Conservation (phyloP, 352 stramenopile species). For the Phytopythium montanum region DNA sequence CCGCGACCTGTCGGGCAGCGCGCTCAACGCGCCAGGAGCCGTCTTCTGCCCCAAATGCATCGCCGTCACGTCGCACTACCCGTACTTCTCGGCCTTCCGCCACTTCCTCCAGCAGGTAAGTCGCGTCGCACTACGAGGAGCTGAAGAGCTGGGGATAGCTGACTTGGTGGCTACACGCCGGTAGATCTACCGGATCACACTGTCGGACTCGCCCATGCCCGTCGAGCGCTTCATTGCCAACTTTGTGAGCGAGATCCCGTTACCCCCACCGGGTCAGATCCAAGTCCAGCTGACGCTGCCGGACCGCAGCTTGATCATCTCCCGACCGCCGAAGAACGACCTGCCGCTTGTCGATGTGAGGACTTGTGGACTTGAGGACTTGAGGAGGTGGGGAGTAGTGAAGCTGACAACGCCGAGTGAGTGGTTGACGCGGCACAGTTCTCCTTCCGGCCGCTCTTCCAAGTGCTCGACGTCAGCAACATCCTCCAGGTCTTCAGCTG, state of each 20-base stretch:
- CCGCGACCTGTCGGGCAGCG: constrained; percentile 53
- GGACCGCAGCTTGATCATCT: constrained; percentile 85
- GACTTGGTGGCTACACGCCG: background rate
- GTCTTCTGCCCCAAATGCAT: constrained; percentile 93
- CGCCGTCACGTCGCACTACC: constrained; percentile 93
- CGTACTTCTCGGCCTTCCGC: constrained; percentile 94
- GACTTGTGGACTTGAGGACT: background rate
- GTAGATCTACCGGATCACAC: constrained; percentile 75
- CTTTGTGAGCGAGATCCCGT: constrained; percentile 94
- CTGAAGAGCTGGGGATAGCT: background rate
- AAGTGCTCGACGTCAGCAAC: constrained; percentile 90
- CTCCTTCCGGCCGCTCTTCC: constrained; percentile 92
- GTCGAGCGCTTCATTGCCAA: constrained; percentile 97
- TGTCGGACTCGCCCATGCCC: constrained; percentile 89
- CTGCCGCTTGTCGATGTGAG: constrained; percentile 89
- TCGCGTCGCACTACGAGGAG: background rate
- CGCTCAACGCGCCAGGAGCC: constrained; percentile 38
- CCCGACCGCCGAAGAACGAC: constrained; percentile 87
- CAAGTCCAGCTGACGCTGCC: constrained; percentile 88
- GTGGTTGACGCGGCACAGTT: constrained; percentile 48
- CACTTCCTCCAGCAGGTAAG: constrained; percentile 94
- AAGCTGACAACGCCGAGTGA: no score
- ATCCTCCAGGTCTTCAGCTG: constrained; percentile 90
- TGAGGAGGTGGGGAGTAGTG: background rate
- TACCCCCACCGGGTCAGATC: constrained; percentile 90